Conservation (phyloP, 2,329 filamentous ascomycete species). For the Aspergillus pseudoterreus region DNA sequence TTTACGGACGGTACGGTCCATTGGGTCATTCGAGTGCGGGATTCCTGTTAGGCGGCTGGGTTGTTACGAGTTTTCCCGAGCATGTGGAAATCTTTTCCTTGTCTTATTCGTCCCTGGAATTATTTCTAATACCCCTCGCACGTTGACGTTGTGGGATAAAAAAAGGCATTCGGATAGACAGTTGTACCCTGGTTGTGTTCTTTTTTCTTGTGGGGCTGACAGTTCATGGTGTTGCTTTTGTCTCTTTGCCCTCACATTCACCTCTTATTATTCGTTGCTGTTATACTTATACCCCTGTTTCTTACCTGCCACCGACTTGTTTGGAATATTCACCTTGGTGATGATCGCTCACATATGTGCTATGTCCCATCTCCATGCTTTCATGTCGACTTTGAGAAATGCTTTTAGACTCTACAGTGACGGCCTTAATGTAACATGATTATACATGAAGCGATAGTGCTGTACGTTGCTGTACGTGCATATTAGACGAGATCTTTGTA, state of each 20-base stretch:
- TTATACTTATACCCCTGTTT: constrained; percentile 9
- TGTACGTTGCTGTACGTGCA: too few species aligned
- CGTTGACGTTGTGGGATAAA: constrained; percentile 18
- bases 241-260: constrained; percentile 5
- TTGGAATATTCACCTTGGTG: neutral
- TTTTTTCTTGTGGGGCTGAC: constrained; percentile 5
- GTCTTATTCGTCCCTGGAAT: constrained; percentile 13
- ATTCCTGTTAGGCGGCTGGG: constrained; percentile 11
- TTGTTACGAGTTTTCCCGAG: constrained; percentile 9
- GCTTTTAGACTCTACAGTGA: neutral
- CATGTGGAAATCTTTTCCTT: constrained; percentile 16
- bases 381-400: constrained; percentile 1
- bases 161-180: constrained; percentile 22
- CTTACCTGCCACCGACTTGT: neutral
- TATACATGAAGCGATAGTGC: neutral
- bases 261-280: constrained; percentile 3
- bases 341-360: constrained; percentile 1
- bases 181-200: constrained; percentile 4
- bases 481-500: neutral
- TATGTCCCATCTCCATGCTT: constrained; percentile 1
- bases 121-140: constrained; percentile 22
- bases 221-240: constrained; percentile 6
- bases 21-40: constrained; percentile 4
- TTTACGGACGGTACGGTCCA: too few species aligned
- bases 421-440: neutral